phyloP scores from a whole-genome alignment of 805 yeast genomes.

The Monosporozyma servazzii region DNA sequence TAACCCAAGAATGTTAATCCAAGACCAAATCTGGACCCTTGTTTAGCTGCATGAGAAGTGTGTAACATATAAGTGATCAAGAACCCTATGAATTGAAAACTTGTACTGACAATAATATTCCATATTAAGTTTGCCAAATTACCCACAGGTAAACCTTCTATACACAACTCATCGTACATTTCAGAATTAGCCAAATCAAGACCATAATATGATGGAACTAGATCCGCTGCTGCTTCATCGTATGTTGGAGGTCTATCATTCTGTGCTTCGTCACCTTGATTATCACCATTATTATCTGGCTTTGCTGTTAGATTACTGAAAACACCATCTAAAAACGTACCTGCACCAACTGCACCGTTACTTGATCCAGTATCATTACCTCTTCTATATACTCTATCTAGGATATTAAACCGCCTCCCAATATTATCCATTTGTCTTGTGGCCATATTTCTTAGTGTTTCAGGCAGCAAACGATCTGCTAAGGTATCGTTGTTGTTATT shows the following conservation, averaged over 20 bases:
- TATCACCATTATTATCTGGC: conserved; percentile 44
- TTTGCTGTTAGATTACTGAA: conserved; percentile 87
- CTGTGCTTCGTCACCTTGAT: conserved; percentile 23
- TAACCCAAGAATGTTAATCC: conserved; percentile 75
- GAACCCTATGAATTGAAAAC: conserved; percentile 91
- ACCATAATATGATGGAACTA: conserved; percentile 96
- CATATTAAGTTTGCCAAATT: conserved; percentile 79
- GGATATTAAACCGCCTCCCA: conserved; percentile 33
- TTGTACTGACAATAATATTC: conserved; percentile 82
- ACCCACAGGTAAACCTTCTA: conserved; percentile 95
- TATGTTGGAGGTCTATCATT: conserved; percentile 72
- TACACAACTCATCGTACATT: conserved; percentile 75
- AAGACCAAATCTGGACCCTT: conserved; percentile 87
- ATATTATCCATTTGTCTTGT: conserved; percentile 19
- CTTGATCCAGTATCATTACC: conserved; percentile 8
- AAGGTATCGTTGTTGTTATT: conserved; percentile 2
- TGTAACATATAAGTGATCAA: conserved; percentile 81
- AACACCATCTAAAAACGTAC: conserved; percentile 63
- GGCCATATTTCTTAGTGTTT: conserved; percentile 13
- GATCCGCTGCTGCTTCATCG: conserved; percentile 90
- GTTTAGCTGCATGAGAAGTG: conserved; percentile 94
- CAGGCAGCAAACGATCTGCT: conserved; percentile 7
- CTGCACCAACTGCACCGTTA: conserved; percentile 6
- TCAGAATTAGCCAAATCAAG: conserved; percentile 57
- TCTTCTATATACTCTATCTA: conserved; percentile 31